Conservation (phyloP, 805 yeast species). For the Pichia phayaonensis region DNA sequence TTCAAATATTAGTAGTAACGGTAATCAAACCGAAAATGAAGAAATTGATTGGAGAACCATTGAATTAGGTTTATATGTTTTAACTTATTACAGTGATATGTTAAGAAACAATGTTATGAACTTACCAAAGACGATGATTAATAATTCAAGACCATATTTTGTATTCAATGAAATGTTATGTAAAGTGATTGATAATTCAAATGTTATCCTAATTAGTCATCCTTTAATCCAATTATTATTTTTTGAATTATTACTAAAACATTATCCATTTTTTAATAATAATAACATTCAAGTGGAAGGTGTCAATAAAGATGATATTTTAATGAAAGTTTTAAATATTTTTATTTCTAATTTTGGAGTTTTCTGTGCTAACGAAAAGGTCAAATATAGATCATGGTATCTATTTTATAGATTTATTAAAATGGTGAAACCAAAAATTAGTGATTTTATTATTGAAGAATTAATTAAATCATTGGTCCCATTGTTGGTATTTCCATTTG, state of each 20-base stretch:
- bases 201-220: slow-evolving; percentile 47
- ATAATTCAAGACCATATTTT: slow-evolving; percentile 55
- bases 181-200: slow-evolving; percentile 31
- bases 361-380: slow-evolving; percentile 65
- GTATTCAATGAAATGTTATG: slow-evolving; percentile 57
- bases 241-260: slow-evolving; percentile 80
- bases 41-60: slow-evolving; percentile 63
- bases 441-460: slow-evolving; percentile 43
- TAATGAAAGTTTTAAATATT: slow-evolving; percentile 59
- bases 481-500: slow-evolving; percentile 56
- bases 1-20: slow-evolving; percentile 4
- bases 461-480: slow-evolving; percentile 55
- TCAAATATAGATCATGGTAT: slow-evolving; percentile 84
- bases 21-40: background rate
- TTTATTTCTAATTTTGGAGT: slow-evolving; percentile 79
- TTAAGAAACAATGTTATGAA: slow-evolving; percentile 71
- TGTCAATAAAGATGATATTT: slow-evolving; percentile 39
- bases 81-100: slow-evolving; percentile 71
- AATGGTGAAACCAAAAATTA: slow-evolving; percentile 59
- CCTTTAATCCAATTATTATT: slow-evolving; percentile 76
- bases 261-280: slow-evolving; percentile 53
- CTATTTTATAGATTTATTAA: slow-evolving; percentile 77
- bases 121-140: slow-evolving; percentile 57
- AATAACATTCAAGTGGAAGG: slow-evolving; percentile 33
- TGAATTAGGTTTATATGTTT: slow-evolving; percentile 81